Evolutionary conservation across 345 rosid species (phyloP), one percentile per base, ranked within the genome.

Genomic region (Garcia nutans): DNA sequence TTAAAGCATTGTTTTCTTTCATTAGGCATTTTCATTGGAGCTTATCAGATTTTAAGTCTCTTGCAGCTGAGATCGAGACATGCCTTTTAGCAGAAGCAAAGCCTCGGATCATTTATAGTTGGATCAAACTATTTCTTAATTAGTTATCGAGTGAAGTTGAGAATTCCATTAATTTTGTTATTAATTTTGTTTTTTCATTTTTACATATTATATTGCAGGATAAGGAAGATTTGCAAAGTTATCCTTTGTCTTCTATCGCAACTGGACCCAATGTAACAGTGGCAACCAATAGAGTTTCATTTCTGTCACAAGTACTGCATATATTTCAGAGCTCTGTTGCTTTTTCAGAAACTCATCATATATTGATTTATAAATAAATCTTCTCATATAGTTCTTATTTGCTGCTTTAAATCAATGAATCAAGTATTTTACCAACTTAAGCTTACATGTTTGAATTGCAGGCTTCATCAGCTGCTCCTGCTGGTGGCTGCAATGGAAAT

Each of bases 171-270:
- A 33, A 24, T 73, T 63, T 37, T 31, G 22, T 15, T 57, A 16
- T n/a, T 44, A 33, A 24, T 73, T 63, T 37, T 31, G 22, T 15
- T 57, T 65, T 15, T 70, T 26, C 60, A 31, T 3, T 37, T 37
- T 44, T 24, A 50, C 68, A 10, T 41, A 11, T 75, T 44, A 64
- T 78, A 23, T 62, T 75, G 74, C 81, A 86, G 89, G 86, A 76
- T 22, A 79, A 79, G 61, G 77, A 78, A 57, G 82, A 76, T 71
- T 24, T 74, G 64, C 82, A 70, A 62, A 80, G 70, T 33, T 73
- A 71, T 77, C 54, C 65, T 42, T 22, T 37, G 31, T 63, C 85
- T 20, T 75, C 82, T 68, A 70, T 68, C n/a, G 50, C 83, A 50
- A 44, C 74, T 0, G 78, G 33, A 16, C 57, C 68, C 37, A 69